Evolutionary conservation across 257 asterid genomes (phyloP), one percentile per base, ranked within the genome.

Genomic region (Vinca minor): DNA sequence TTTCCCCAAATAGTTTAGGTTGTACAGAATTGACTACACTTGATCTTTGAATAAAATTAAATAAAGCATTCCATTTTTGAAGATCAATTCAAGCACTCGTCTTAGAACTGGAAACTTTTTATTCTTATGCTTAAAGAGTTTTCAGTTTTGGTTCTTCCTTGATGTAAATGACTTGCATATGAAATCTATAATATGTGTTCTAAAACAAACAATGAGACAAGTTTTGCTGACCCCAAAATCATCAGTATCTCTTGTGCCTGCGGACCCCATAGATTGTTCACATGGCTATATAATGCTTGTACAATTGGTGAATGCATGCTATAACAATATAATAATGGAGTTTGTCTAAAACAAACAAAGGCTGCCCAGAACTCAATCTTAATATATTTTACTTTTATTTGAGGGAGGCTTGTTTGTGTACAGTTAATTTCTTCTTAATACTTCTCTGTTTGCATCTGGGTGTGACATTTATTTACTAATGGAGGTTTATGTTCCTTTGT

Each of bases 401-500:
- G 5, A 4, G 34, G 26, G 15, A 21, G 61, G 31, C 17, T 36
- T 35, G 14, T 31, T 8, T 9, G 4, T 38, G 10, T 39, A 11
- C 15, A 18, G 3, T 18, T 56, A 29, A 2, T n/a, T 1, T 31
- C 4, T n/a, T 54, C 4, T 20, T 45, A 25, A 5, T 63, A 54
- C 21, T 17, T 47, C 13, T 48, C 18, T 41, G 47, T 59, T n/a
- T 17, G n/a, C 50, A 61, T 49, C 63, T 15, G 21, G 9, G 1
- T 2, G 8, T 65, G 28, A 8, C 21, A 4, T 50, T 41, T 36
- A 18, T 31, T 56, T 7, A 56, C 35, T 63, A 25, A 18, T 34
- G 41, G 29, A 71, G 26, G 31, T 56, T 18, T 23, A 8, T 57
- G 28, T 54, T 42, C 59, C 63, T 64, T 41, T 54, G 65, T 72